Evolutionary conservation across 805 yeast genomes (phyloP), one percentile per base, ranked within the genome.

Genomic region (Barnettozyma botsteinii): DNA sequence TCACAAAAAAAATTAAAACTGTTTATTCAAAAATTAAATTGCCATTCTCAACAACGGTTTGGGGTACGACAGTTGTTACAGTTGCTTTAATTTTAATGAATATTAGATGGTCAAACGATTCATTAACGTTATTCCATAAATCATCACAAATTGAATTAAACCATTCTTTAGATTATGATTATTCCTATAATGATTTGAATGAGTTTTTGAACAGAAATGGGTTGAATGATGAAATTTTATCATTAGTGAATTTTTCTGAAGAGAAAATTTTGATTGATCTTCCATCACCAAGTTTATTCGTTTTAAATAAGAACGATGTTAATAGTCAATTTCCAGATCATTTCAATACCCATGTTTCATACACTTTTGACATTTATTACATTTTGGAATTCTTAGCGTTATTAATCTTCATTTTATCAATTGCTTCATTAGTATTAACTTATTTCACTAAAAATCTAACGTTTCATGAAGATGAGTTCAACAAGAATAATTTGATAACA

Each of bases 381-480:
- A 61, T 75, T 20, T 49, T 81, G 37, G 91, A 83, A 55, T 73
- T 79, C 46, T 46, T 69, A 2, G 62, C 79, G 6, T 65, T 76
- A 11, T 43, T 80, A 20, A 48, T 70, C 1, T 75, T 82, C 47
- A 65, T 78, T 19, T 46, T 73, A 11, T 75, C 83, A 1, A 53
- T 73, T 13, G 62, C 78, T 0, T 61, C 71, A 20, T 47, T 77
- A 2, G 57, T 70, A 4, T 61, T 80, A 45, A 72, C 61, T 41
- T 55, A 56, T 32, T 59, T 67, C 30, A 54, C 72, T 14, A 41
- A 41, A 30, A 48, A 38, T 23, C 42, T 46, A 42, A 40, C 42
- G 3, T 40, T 46, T 11, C 48, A 48, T 31, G 53, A 53, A 3
- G 58, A 53, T 13, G 49, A 43, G 12, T 41, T 45, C 9, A 37